Percentiles rank a stretch among this genome's conserved stretches.
These are phyloP conservation scores for Polyporus tsugae DNA, from an alignment of 1,284 basidiomycete species.

Conservation along the genomic window DNA sequence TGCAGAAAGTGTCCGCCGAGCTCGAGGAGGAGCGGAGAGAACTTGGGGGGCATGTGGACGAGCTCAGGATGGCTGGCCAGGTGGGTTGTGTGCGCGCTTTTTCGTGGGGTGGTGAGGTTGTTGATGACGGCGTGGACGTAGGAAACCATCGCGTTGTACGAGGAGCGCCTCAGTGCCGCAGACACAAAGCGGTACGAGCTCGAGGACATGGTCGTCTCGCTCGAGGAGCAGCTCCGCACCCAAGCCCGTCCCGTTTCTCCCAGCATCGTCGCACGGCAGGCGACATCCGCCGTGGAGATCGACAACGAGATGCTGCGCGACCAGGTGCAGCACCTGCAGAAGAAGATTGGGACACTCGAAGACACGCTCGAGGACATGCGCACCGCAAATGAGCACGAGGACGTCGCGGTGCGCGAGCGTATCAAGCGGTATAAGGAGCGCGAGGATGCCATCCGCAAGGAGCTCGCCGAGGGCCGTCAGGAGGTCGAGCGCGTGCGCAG, in stretches of 20 bases:
- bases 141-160: conserved; percentile 94
- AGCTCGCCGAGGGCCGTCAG: conserved; percentile 68
- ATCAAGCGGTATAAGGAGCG: conserved; percentile 80
- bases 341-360: conserved; percentile 79
- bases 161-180: conserved; percentile 80
- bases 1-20: conserved; percentile 57
- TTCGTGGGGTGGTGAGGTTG: not conserved
- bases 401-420: conserved; percentile 68
- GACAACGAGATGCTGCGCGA: conserved; percentile 93
- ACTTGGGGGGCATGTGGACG: conserved; percentile 76
- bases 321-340: conserved; percentile 87
- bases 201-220: conserved; percentile 69
- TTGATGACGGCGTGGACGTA: conserved; percentile 40
- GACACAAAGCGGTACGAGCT: conserved; percentile 82
- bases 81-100: conserved; percentile 47
- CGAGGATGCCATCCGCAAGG: conserved; percentile 76
- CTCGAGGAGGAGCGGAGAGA: conserved; percentile 75
- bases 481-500: conserved; percentile 71
- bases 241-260: conserved; percentile 51
- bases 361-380: conserved; percentile 87
- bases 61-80: conserved; percentile 85
- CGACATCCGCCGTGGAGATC: conserved; percentile 79
- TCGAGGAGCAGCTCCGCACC: conserved; percentile 65
- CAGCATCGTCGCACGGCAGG: conserved; percentile 47
- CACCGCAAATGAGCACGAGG: conserved; percentile 77